These are phyloP conservation scores for Panus rudis DNA, from an alignment of 768 basidiomycete genomes.

Conservation along the genomic window DNA sequence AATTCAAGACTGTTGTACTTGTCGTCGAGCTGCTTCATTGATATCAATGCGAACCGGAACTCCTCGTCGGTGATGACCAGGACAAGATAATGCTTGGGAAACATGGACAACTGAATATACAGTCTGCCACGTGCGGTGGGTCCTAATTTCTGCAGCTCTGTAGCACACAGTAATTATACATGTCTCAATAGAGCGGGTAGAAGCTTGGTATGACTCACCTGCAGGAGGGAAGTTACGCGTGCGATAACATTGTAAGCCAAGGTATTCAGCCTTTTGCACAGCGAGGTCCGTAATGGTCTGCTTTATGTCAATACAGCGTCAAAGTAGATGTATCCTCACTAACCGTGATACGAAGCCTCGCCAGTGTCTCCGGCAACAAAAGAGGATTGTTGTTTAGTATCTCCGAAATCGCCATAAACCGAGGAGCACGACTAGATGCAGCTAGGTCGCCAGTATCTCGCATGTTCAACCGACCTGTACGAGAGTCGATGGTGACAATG, in stretches of 20 bases:
- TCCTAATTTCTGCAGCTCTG: slow-evolving; percentile 71
- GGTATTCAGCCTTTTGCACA: slow-evolving; percentile 79
- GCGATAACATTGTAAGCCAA: slow-evolving; percentile 73
- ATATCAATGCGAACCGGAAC: slow-evolving; percentile 78
- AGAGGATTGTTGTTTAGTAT: slow-evolving; percentile 65
- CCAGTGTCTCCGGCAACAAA: slow-evolving; percentile 48
- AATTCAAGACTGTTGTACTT: slow-evolving; percentile 57
- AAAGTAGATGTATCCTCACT: slow-evolving; percentile 18
- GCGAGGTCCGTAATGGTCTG: slow-evolving; percentile 79
- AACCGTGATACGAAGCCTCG: slow-evolving; percentile 57
- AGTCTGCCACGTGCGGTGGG: slow-evolving; percentile 51
- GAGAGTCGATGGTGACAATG: slow-evolving; percentile 67
- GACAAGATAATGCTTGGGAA: slow-evolving; percentile 78
- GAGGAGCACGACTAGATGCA: slow-evolving; percentile 63
- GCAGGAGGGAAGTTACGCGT: slow-evolving; percentile 58
- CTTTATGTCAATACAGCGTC: not conserved
- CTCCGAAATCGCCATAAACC: slow-evolving; percentile 51
- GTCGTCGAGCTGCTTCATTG: slow-evolving; percentile 46
- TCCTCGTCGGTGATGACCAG: slow-evolving; percentile 73
- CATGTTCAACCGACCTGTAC: slow-evolving; percentile 73
- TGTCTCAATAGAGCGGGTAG: not conserved
- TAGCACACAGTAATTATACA: not conserved
- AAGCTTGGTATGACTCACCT: slow-evolving; percentile 41
- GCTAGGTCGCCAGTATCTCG: slow-evolving; percentile 78
- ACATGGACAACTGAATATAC: slow-evolving; percentile 72